A percentile compares a stretch with the other conserved stretches of the same genome.
Conservation (phyloP, 768 basidiomycete genomes). For the Tulasnella sp. region DNA sequence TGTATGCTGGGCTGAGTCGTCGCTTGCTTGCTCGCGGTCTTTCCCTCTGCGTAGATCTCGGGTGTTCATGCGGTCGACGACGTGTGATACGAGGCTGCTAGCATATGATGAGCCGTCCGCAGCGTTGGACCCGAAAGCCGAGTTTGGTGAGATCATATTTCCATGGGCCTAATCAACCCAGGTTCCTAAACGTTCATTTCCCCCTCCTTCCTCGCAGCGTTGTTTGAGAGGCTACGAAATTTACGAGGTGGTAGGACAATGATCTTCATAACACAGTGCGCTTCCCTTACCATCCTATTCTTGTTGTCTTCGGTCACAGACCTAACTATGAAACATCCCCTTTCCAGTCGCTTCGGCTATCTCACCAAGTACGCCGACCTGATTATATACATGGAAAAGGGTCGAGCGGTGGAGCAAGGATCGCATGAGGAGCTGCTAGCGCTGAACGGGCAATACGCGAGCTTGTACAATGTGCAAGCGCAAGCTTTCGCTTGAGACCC, state of each 20-base stretch:
- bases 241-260: slow-evolving; percentile 16
- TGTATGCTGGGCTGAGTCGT: too few relatives aligned
- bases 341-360: slow-evolving; percentile 15
- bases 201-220: slow-evolving; percentile 1
- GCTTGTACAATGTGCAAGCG: slow-evolving; percentile 17
- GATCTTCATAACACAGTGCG: slow-evolving; percentile 18
- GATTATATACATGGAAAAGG: slow-evolving; percentile 19
- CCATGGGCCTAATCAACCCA: too few relatives aligned
- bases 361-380: slow-evolving; percentile 19
- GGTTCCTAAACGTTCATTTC: not conserved
- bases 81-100: slow-evolving; percentile 34
- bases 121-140: slow-evolving; percentile 43
- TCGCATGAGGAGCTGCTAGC: slow-evolving; percentile 17
- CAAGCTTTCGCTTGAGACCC: slow-evolving; percentile 16
- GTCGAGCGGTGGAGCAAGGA: slow-evolving; percentile 12
- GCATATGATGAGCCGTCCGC: slow-evolving; percentile 51
- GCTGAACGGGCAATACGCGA: slow-evolving; percentile 13
- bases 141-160: slow-evolving; percentile 23
- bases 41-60: slow-evolving; percentile 23
- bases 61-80: slow-evolving; percentile 33
- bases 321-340: not conserved
- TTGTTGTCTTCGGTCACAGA: not conserved
- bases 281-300: too few relatives aligned
- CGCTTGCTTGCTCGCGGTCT: slow-evolving; percentile 9
- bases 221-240: slow-evolving; percentile 14